Base-by-base conservation (phyloP, 2,329 filamentous ascomycete species). In the Penicillium sp. region DNA sequence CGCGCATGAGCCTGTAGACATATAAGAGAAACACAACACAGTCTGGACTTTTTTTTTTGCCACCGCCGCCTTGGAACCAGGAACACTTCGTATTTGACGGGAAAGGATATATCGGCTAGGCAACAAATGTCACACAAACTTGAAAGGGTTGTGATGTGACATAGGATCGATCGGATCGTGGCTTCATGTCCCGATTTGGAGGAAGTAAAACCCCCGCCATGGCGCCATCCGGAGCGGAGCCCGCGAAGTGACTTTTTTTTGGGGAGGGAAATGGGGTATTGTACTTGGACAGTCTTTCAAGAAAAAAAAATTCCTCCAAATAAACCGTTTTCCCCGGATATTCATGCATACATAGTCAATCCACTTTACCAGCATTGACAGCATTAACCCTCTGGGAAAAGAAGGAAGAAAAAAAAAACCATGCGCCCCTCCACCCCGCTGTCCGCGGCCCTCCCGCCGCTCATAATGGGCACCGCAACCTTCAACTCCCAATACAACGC, bases 401-500 rank as follows among this genome's bases (percentile, higher is more conserved):
- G 11, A 29, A 19, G 10, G 13, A 32, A 7, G 7, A 8, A 30
- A 8, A n/a, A 29, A 38, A 36, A 16, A 54, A 51, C 46, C 40
- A 73, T 73, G 70, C 64, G 60, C 27, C 66, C 66, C 30, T 63
- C 62, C 13, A 57, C 57, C 43, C 73, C 72, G 23, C 70, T 78
- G 32, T 78, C 76, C 19, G 67, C 70, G 60, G 62, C 66, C 49
- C 68, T 78, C 9, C 75, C 76, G n/a, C 76, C 76, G 26, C 66
- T 79, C 45, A 66, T 79, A 47, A 75, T 79, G 69, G 77, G 77
- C 59, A 78, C 76, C n/a, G 77, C 76, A 53, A 78, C 77, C 14
- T 79, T 79, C 66, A 78, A 77, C 53, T 73, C 70, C 30, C 76
- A 79, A 62, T 78, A 79, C 62, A 80, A 80, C 58, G 66, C 69